Evolutionary conservation across 2,329 filamentous ascomycete genomes (phyloP).

Genomic region (Paramyrothecium roridum): DNA sequence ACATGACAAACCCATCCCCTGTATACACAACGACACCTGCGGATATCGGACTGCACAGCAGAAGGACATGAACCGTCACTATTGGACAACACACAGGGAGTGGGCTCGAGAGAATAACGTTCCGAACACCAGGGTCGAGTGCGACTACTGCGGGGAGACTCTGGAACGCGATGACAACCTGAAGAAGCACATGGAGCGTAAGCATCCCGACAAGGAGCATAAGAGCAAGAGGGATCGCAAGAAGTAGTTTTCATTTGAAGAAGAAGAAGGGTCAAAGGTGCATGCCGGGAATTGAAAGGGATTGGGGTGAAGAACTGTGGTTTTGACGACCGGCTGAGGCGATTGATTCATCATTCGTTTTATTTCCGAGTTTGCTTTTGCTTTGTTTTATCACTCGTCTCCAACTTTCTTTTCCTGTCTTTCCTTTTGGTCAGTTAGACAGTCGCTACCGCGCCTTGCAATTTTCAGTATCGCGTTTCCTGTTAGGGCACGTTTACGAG

Average conservation of each 20-base stretch:
- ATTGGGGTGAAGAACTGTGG: not conserved
- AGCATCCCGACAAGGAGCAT: not conserved
- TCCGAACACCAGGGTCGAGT: not conserved
- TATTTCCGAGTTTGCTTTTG: not conserved
- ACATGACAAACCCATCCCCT: conserved; percentile 15
- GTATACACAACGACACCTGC: conserved; percentile 13
- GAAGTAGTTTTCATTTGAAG: not conserved
- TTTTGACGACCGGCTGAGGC: too few relatives aligned
- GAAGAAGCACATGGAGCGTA: not conserved
- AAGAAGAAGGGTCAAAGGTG: not conserved
- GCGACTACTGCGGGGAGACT: conserved; percentile 4
- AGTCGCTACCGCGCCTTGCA: too few relatives aligned
- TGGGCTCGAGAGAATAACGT: conserved; percentile 9
- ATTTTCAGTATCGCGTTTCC: too few relatives aligned
- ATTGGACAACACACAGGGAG: conserved; percentile 8
- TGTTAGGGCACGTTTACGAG: too few relatives aligned
- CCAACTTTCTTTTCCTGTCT: not conserved
- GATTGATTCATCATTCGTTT: not conserved
- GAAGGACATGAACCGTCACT: conserved; percentile 21
- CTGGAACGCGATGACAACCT: conserved; percentile 17
- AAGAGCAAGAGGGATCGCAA: not conserved
- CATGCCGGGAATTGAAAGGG: not conserved
- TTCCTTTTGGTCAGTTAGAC: too few relatives aligned
- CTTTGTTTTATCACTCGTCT: not conserved
- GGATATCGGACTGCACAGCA: conserved; percentile 10